Evolutionary conservation across 208 protist species (phyloP).

Genomic region (Leishmania arabica): DNA sequence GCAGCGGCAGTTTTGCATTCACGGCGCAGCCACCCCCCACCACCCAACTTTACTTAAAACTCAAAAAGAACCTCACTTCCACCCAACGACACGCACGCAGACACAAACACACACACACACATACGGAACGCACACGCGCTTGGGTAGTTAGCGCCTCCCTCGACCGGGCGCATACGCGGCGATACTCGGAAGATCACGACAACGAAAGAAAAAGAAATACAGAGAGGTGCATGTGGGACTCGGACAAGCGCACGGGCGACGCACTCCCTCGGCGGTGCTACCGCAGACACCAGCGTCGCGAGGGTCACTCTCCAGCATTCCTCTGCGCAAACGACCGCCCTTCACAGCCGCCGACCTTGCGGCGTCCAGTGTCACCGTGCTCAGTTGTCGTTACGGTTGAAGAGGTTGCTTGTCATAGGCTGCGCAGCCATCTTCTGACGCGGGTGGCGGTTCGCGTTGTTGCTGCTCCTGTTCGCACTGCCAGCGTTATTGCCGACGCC

Average conservation of each 20-base stretch:
- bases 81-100: neutral
- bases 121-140: neutral
- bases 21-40: neutral
- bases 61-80: neutral
- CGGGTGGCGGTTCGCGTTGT: slow-evolving; percentile 15
- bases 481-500: neutral
- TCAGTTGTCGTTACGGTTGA: slow-evolving; percentile 50
- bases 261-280: neutral
- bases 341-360: neutral
- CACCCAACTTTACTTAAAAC: neutral
- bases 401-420: slow-evolving; percentile 39
- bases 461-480: neutral
- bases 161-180: neutral
- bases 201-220: slow-evolving; percentile 1
- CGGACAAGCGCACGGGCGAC: neutral
- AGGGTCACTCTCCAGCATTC: neutral
- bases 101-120: neutral
- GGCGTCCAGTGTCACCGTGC: neutral
- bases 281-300: neutral
- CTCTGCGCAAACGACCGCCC: neutral
- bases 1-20: neutral
- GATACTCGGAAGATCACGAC: slow-evolving; percentile 1
- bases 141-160: neutral
- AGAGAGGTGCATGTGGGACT: neutral
- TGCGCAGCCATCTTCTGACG: slow-evolving; percentile 17